Conservation (phyloP, 352 stramenopile genomes). For the Pythium angustatum region DNA sequence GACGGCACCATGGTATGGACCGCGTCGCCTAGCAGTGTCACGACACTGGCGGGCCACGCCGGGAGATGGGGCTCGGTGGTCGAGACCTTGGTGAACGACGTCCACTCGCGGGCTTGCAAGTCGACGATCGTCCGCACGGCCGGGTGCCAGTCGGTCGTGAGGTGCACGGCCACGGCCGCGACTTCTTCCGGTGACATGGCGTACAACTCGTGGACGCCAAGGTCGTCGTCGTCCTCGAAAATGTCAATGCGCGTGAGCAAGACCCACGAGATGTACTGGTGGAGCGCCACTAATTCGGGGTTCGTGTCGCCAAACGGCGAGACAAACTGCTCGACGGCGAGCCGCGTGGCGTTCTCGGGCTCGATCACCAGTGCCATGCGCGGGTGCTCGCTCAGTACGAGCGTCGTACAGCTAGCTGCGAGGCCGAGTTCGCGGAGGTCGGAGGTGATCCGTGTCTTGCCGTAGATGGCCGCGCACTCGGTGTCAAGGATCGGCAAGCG, state of each 20-base stretch:
- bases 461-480: conserved; percentile 66
- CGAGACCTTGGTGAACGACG: conserved; percentile 65
- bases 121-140: conserved; percentile 45
- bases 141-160: conserved; percentile 56
- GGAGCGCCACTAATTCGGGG: conserved; percentile 29
- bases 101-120: conserved; percentile 45
- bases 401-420: conserved; percentile 45
- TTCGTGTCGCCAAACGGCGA: conserved; percentile 18
- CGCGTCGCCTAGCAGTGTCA: conserved; percentile 63
- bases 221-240: conserved; percentile 37
- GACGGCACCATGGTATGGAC: conserved; percentile 65
- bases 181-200: conserved; percentile 45
- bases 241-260: conserved; percentile 47
- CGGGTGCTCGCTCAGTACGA: conserved; percentile 43
- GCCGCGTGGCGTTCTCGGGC: conserved; percentile 37
- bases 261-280: conserved; percentile 68
- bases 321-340: conserved; percentile 36
- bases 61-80: conserved; percentile 53
- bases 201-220: conserved; percentile 42
- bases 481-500: conserved; percentile 54
- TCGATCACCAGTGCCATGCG: conserved; percentile 66
- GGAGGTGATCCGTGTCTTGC: conserved; percentile 54
- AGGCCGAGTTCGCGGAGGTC: conserved; percentile 51
- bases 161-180: conserved; percentile 46
- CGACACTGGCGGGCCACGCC: conserved; percentile 41